Conservation (phyloP, 2,329 filamentous ascomycete genomes). For the Harringtonia aguacate region DNA sequence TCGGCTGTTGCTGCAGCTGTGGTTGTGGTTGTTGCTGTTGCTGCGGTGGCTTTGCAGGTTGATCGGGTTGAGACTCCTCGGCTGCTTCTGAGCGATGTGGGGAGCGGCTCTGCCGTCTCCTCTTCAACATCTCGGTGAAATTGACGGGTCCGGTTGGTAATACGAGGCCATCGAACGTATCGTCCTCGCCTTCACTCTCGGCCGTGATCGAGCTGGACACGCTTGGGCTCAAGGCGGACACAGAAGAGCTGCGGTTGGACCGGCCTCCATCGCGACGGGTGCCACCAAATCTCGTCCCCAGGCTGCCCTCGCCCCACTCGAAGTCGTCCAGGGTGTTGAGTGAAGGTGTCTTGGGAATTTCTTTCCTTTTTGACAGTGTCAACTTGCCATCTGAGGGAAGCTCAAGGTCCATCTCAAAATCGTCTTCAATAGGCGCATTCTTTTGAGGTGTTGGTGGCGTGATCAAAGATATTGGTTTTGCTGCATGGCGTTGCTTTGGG, state of each 20-base stretch:
- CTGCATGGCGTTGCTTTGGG: conserved; percentile 43
- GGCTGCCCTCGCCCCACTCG: conserved; percentile 88
- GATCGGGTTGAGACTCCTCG: conserved; percentile 19
- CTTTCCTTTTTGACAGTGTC: conserved; percentile 49
- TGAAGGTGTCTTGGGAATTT: conserved; percentile 53
- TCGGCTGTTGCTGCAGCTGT: background rate
- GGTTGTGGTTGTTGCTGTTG: background rate
- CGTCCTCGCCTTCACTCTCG: conserved; percentile 92
- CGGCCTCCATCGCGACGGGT: conserved; percentile 70
- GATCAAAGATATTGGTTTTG: conserved; percentile 40
- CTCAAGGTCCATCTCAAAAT: conserved; percentile 64
- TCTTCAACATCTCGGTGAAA: conserved; percentile 67
- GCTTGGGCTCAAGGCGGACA: conserved; percentile 84
- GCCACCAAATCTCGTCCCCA: conserved; percentile 83
- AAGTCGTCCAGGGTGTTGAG: conserved; percentile 59
- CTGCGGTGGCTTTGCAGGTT: conserved; percentile 10
- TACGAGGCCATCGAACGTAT: conserved; percentile 80
- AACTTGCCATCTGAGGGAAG: conserved; percentile 57
- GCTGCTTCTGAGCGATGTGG: conserved; percentile 28
- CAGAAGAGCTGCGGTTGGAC: conserved; percentile 74
- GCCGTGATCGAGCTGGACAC: conserved; percentile 81
- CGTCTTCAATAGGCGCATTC: conserved; percentile 39
- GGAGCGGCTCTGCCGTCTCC: conserved; percentile 52
- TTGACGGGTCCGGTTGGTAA: conserved; percentile 76
- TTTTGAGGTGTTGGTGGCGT: conserved; percentile 45